Base-by-base conservation (phyloP, 768 basidiomycete genomes). In the Xerocomellus intermedius region DNA sequence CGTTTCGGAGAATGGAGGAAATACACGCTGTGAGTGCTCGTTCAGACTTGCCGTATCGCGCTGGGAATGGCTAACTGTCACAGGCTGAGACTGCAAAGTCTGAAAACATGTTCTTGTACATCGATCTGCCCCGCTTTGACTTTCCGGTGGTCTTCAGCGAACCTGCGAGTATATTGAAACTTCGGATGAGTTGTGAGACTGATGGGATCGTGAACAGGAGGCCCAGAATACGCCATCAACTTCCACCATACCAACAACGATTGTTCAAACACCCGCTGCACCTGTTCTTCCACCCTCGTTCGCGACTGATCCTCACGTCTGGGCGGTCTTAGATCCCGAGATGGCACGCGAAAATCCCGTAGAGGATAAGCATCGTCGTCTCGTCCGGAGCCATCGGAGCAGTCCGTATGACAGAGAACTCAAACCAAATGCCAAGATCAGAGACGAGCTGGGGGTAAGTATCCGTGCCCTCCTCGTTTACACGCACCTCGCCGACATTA, bases 91-190 rank as follows among this genome's bases (percentile, higher is more conserved):
- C 93, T 0, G 86, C 86, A 60, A 95, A 94, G 70, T 96, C 94
- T 1, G 86, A 94, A 55, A 91, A 93, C 63, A 77, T 98, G n/a
- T 98, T 91, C 69, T 81, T 98, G 12, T 98, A 98, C 70, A 86
- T 98, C 42, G 97, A 98, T 74, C 70, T 98, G 24, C 97, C 95
- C 1, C 83, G 93, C 35, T 99, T 98, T 67, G 96, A 98, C 68
- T 98, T 98, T 67, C 97, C 97, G 0, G 89, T 99, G 19, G 87
- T 98, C 51, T 99, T 90, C 70, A 91, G 88, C 59, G 96, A 99
- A 74, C 83, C 89, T 9, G 91, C 89, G 39, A 61, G 86, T 75
- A 32, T 12, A 4, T 19, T 24, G 8, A 26, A 33, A 39, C 6
- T 32, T 54, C 22, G 21, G 8, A 42, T 22, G 17, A 5, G 42